Evolutionary conservation across 371 early-diverging fungal species (phyloP).

Genomic region (Mortierella polycephala): DNA sequence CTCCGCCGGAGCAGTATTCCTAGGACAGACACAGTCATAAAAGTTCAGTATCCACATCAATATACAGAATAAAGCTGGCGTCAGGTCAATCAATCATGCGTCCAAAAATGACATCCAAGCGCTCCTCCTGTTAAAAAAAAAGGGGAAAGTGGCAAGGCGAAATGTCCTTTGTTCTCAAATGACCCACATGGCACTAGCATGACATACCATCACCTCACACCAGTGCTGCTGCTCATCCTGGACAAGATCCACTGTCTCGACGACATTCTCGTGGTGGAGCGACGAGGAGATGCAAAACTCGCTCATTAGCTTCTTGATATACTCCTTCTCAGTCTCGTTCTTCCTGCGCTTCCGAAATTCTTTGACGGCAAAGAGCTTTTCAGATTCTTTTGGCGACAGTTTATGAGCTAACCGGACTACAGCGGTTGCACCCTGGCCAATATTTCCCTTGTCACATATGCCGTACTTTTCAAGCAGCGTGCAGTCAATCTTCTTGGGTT

Average conservation of each 20-base stretch:
- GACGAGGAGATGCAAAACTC: slow-evolving; percentile 94
- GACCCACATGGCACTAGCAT: too few relatives aligned
- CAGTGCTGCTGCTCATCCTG: slow-evolving; percentile 85
- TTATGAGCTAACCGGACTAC: slow-evolving; percentile 89
- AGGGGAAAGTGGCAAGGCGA: too few relatives aligned
- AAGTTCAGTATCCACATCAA: too few relatives aligned
- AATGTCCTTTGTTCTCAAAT: neutral
- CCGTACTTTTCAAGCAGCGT: slow-evolving; percentile 77
- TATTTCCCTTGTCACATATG: slow-evolving; percentile 77
- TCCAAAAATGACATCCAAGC: too few relatives aligned
- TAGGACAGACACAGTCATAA: slow-evolving; percentile 24
- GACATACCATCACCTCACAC: slow-evolving; percentile 92
- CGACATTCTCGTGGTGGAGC: slow-evolving; percentile 87
- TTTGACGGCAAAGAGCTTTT: slow-evolving; percentile 90
- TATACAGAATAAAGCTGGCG: too few relatives aligned
- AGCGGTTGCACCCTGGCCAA: slow-evolving; percentile 93
- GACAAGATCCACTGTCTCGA: slow-evolving; percentile 92
- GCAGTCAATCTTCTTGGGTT: slow-evolving; percentile 36
- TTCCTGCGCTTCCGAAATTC: slow-evolving; percentile 89
- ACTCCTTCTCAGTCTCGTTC: slow-evolving; percentile 88
- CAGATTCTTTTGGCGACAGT: slow-evolving; percentile 55
- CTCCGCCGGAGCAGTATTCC: slow-evolving; percentile 82
- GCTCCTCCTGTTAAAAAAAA: too few relatives aligned
- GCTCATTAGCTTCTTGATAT: slow-evolving; percentile 88
- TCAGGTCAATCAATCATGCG: too few relatives aligned